phyloP scores from a whole-genome alignment of 805 yeast species.

The Ogataea henricii region DNA sequence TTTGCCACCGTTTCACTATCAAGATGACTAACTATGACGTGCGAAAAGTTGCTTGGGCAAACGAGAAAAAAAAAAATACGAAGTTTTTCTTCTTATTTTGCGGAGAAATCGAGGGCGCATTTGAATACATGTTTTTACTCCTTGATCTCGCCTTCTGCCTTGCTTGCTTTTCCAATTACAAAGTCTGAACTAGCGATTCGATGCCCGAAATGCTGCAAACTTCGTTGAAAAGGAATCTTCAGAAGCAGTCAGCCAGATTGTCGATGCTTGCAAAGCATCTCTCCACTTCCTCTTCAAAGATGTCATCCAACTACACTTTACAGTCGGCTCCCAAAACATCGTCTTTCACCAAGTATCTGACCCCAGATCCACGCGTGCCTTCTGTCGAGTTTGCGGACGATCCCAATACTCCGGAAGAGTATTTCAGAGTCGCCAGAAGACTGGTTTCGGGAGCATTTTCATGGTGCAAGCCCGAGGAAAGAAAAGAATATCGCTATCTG shows the following conservation, averaged over 20 bases:
- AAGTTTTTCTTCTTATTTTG: background rate
- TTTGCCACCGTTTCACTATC: too few relatives aligned
- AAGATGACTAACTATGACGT: too few relatives aligned
- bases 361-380: constrained; percentile 35
- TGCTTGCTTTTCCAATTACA: too few relatives aligned
- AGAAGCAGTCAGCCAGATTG: constrained; percentile 9
- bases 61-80: too few relatives aligned
- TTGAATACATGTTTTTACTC: background rate
- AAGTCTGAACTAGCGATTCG: background rate
- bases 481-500: constrained; percentile 55
- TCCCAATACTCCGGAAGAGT: constrained; percentile 31
- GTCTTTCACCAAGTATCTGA: constrained; percentile 28
- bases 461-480: constrained; percentile 66
- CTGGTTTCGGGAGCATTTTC: constrained; percentile 68
- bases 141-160: background rate
- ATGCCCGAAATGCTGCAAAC: constrained; percentile 6
- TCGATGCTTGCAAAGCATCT: constrained; percentile 14
- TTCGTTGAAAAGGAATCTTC: constrained; percentile 5
- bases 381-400: constrained; percentile 29
- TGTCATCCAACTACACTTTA: constrained; percentile 17
- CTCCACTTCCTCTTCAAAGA: constrained; percentile 2
- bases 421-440: constrained; percentile 53
- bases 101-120: background rate
- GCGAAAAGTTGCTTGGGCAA: too few relatives aligned
- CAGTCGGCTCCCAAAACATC: constrained; percentile 32